Evolutionary conservation across 2,329 filamentous ascomycete genomes (phyloP).

Genomic region (Fusarium sp.): DNA sequence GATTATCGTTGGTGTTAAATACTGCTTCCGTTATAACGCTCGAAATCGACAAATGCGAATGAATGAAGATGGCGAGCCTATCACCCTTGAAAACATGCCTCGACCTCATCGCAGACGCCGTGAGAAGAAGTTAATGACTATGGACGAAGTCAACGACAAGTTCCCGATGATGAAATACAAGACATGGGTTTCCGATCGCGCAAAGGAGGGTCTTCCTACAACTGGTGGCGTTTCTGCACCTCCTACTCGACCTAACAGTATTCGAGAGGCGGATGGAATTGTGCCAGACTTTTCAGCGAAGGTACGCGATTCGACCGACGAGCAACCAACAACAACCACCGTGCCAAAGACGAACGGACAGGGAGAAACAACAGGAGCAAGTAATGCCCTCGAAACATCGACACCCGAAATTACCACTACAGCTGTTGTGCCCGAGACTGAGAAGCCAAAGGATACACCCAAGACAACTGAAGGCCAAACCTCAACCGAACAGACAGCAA

Average conservation of each 20-base stretch:
- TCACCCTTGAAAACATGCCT: constrained; percentile 87
- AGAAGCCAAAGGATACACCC: constrained; percentile 35
- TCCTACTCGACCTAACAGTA: constrained; percentile 75
- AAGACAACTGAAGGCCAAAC: constrained; percentile 38
- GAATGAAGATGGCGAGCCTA: constrained; percentile 85
- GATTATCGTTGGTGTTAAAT: constrained; percentile 99
- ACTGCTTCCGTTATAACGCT: constrained; percentile 98
- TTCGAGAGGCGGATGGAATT: constrained; percentile 72
- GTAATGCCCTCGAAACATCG: constrained; percentile 5
- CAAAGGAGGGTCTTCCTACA: constrained; percentile 83
- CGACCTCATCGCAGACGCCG: constrained; percentile 84
- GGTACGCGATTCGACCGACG: constrained; percentile 57
- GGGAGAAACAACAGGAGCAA: constrained; percentile 25
- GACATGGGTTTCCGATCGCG: constrained; percentile 85
- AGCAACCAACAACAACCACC: constrained; percentile 47
- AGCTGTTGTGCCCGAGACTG: constrained; percentile 29
- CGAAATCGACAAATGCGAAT: constrained; percentile 82
- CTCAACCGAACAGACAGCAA: constrained; percentile 36
- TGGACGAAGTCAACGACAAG: constrained; percentile 98
- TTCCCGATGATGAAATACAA: constrained; percentile 98
- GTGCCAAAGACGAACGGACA: constrained; percentile 25
- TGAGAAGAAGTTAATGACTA: constrained; percentile 98
- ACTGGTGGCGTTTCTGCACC: constrained; percentile 83
- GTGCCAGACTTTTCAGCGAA: constrained; percentile 56
- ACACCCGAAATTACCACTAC: constrained; percentile 30